Evolutionary conservation across 169 alveolate species (phyloP).

Genomic region (Plasmodium inui): DNA sequence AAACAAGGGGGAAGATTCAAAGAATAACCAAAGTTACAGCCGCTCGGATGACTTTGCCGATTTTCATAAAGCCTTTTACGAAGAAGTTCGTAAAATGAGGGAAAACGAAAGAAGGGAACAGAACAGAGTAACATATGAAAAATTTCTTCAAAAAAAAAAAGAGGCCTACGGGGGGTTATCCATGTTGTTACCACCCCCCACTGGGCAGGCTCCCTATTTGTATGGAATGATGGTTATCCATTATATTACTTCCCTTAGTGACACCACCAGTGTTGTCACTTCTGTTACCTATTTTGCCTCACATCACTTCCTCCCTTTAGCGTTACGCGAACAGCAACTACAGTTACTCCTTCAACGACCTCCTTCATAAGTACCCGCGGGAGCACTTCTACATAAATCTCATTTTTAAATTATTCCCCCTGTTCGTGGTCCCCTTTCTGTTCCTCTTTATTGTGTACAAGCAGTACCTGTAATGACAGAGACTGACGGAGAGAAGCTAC

Average conservation of each 20-base stretch:
- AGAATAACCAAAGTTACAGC: slow-evolving; percentile 2
- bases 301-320: slow-evolving; percentile 21
- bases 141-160: background rate
- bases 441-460: slow-evolving; percentile 57
- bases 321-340: slow-evolving; percentile 52
- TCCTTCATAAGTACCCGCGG: slow-evolving; percentile 54
- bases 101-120: slow-evolving; percentile 54
- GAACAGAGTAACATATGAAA: slow-evolving; percentile 17
- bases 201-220: background rate
- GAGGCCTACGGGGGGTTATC: background rate
- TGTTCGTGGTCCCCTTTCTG: slow-evolving; percentile 60
- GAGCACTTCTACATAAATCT: slow-evolving; percentile 64
- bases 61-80: slow-evolving; percentile 70
- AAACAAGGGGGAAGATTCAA: slow-evolving; percentile 25
- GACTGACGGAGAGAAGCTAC: background rate
- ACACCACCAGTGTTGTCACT: background rate
- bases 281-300: background rate
- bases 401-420: slow-evolving; percentile 69
- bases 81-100: slow-evolving; percentile 73
- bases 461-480: slow-evolving; percentile 49
- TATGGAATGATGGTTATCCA: background rate
- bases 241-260: background rate
- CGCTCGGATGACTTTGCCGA: slow-evolving; percentile 45
- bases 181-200: background rate
- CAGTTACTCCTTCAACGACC: slow-evolving; percentile 44